Evolutionary conservation across 2,329 filamentous ascomycete species (phyloP), one percentile per base, ranked within the genome.

Genomic region (Aaosphaeria pasadenensis): DNA sequence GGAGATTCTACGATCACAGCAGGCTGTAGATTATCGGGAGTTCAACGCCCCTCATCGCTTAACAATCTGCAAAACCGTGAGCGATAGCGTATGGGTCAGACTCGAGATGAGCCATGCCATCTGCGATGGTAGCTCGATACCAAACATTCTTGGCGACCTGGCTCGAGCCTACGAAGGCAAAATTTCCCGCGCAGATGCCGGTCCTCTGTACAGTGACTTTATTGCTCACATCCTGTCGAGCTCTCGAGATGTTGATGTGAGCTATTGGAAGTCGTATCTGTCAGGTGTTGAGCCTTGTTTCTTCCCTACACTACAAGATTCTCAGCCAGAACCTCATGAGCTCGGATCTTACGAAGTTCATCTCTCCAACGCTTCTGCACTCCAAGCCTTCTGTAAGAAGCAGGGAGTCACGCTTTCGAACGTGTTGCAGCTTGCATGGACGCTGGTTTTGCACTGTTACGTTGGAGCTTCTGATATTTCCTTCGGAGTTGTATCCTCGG

Each of bases 401-500:
- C 58, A 70, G 3, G 71, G 68, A 5, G 65, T 77, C 7, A 83
- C 79, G 0, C 51, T 77, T 0, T 76, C 79, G 0, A 77, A 73
- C 32, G 55, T 82, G 2, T 67, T 83, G 0, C 77, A 81, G 45
- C 69, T 78, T 30, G 71, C 71, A 0, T 83, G 80, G 80, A 75
- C 74, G 1, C 66, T 82, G 17, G 70, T 79, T 0, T 57, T 83
- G 4, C 69, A 74, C 2, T 64, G 63, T 4, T 80, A 79, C 52
- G 78, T 78, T 1, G 72, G 72, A 0, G 62, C 67, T 0, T 65
- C 68, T 3, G 74, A 79, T 38, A 72, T 81, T 0, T 77, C 74
- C 30, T 83, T 82, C 50, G 80, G 80, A 1, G 78, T 81, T 47
- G 71, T 81, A 0, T 62, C 78, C 4, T 78, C 77, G 0, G 80